These are phyloP conservation scores for Mitragyna speciosa DNA, from an alignment of 257 asterid species.

Conservation along the genomic window DNA sequence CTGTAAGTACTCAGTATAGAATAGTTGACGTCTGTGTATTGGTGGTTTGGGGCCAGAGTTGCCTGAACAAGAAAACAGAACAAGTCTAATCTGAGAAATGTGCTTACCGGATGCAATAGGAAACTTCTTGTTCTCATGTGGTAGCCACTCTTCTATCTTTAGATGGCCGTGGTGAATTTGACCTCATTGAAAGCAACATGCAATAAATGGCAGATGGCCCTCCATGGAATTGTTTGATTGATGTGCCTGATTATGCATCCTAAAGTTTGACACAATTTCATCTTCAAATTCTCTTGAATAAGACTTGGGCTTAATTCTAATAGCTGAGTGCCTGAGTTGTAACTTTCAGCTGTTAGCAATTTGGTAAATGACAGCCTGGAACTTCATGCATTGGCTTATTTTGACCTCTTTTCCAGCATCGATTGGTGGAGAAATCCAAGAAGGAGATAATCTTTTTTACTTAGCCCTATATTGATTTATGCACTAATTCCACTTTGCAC, in stretches of 20 bases:
- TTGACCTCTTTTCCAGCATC: not conserved
- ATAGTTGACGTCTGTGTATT: not conserved
- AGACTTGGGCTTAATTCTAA: not conserved
- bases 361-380: not conserved
- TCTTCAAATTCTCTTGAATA: not conserved
- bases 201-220: not conserved
- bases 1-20: not conserved
- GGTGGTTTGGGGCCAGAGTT: not conserved
- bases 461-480: too few relatives aligned
- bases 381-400: not conserved
- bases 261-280: not conserved
- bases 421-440: too few relatives aligned
- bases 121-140: conserved; percentile 28
- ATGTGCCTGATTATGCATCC: not conserved
- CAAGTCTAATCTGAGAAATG: conserved; percentile 24
- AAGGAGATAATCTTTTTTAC: too few relatives aligned
- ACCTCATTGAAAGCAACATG: conserved; percentile 3
- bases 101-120: conserved; percentile 19
- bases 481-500: too few relatives aligned
- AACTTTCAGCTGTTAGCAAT: not conserved
- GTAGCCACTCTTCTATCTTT: conserved; percentile 21
- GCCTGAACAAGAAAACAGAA: conserved; percentile 18
- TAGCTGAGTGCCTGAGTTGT: not conserved
- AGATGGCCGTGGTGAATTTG: conserved; percentile 5
- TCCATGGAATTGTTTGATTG: not conserved